Evolutionary conservation across 164 flowering plant genomes (phyloP), one percentile per base, ranked within the genome.

Genomic region (Stephania cephalantha): DNA sequence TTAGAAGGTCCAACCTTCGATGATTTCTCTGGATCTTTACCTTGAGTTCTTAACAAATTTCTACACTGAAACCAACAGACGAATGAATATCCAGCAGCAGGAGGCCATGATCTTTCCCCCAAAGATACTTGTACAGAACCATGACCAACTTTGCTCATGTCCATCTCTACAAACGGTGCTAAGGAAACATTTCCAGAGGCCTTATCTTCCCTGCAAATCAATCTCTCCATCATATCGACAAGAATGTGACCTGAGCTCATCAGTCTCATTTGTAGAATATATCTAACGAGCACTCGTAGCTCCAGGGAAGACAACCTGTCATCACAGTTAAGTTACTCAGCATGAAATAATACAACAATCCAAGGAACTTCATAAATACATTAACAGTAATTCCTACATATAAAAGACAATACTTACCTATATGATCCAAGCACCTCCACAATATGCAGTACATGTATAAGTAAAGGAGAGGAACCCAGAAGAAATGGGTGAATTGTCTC

Each of bases 101-200:
- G 99, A 79, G 99, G 99, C 99, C 99, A 96, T 71, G 96, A 91
- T 85, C 99, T 89, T 81, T 94, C 98, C 50, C 99, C 99, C 45
- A 96, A 81, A 68, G 98, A 91, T 69, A 94, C 99, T 84, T 92
- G 97, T 78, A 96, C 79, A 77, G 92, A 90, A 73, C 97, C 97
- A 86, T 94, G 95, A 45, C 99, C 98, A 74, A 83, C 74, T 83
- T 90, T 96, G 81, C 93, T 91, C 97, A 94, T 91, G 82, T 91
- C 89, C 97, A 96, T 88, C 86, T 88, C 97, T 6, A 94, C 82
- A 84, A 88, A 96, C 17, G 99, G 99, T 66, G 98, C 97, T 68
- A 94, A 83, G 74, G 99, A 86, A 73, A 92, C 90, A 89, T 87
- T 84, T 70, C 90, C 96, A 64, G 85, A 86, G 52, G 84, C 81